Conservation (phyloP, 495 filamentous ascomycete genomes). For the Penicillium egyptiacum region DNA sequence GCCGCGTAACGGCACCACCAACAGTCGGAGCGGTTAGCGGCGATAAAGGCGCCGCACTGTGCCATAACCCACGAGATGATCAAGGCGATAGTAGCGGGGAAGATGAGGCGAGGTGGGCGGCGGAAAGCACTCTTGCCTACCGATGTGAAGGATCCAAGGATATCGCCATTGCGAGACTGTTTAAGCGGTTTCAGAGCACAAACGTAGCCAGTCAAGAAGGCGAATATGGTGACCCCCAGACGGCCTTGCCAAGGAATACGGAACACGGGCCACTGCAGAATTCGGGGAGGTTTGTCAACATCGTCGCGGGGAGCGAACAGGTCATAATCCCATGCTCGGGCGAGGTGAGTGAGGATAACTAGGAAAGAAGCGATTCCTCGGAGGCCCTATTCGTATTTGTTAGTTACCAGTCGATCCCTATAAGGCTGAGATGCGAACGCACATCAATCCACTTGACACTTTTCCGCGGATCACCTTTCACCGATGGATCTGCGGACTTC, state of each 20-base stretch:
- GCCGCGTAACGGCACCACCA: constrained; percentile 61
- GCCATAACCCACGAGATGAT: constrained; percentile 58
- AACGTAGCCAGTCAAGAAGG: constrained; percentile 68
- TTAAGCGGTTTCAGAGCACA: constrained; percentile 67
- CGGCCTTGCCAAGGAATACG: constrained; percentile 65
- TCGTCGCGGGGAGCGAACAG: constrained; percentile 57
- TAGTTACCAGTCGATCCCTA: not conserved
- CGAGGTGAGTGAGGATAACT: constrained; percentile 66
- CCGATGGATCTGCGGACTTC: constrained; percentile 28
- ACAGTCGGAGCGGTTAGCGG: constrained; percentile 57
- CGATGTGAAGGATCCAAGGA: constrained; percentile 50
- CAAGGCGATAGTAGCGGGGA: constrained; percentile 61
- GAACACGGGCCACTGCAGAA: constrained; percentile 61
- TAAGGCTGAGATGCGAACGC: constrained; percentile 26
- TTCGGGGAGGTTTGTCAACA: constrained; percentile 47
- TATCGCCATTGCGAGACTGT: constrained; percentile 55
- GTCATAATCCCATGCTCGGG: constrained; percentile 58
- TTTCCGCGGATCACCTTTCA: constrained; percentile 48
- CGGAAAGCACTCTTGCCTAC: constrained; percentile 64
- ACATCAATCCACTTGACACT: constrained; percentile 75
- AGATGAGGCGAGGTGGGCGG: constrained; percentile 60
- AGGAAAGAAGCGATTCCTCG: constrained; percentile 65
- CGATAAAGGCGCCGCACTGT: constrained; percentile 58
- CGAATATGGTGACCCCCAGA: constrained; percentile 66
- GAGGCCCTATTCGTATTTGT: constrained; percentile 53